These are phyloP conservation scores for Trypanosoma cruzi DNA, from an alignment of 208 protist species.

Conservation along the genomic window DNA sequence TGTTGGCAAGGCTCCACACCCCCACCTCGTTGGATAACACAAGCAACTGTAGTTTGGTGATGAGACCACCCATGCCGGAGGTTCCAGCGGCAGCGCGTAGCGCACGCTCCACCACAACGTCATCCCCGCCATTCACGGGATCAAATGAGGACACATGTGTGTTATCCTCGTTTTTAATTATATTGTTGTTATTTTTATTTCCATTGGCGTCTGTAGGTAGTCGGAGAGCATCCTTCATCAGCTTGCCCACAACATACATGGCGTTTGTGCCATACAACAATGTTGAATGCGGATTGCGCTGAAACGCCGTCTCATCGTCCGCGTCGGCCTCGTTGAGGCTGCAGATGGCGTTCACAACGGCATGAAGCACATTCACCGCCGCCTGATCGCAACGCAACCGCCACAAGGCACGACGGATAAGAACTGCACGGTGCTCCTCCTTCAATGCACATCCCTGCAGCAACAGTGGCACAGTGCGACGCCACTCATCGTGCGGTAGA, in stretches of 20 bases:
- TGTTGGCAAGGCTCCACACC: slow-evolving; percentile 68
- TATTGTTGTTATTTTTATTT: slow-evolving; percentile 5
- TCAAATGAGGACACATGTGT: not conserved
- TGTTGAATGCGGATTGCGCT: slow-evolving; percentile 48
- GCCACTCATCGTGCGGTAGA: slow-evolving; percentile 64
- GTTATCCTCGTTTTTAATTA: not conserved
- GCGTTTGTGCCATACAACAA: slow-evolving; percentile 45
- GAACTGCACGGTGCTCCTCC: slow-evolving; percentile 35
- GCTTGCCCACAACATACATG: slow-evolving; percentile 53
- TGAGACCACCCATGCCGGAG: slow-evolving; percentile 42
- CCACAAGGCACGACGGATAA: slow-evolving; percentile 34
- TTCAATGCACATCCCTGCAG: slow-evolving; percentile 25
- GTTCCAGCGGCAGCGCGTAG: slow-evolving; percentile 41
- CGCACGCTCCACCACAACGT: slow-evolving; percentile 46
- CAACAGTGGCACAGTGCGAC: slow-evolving; percentile 49
- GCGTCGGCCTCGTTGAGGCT: slow-evolving; percentile 40
- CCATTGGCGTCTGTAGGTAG: slow-evolving; percentile 17
- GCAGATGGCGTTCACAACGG: slow-evolving; percentile 47
- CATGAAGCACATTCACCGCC: slow-evolving; percentile 56
- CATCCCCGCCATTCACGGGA: not conserved
- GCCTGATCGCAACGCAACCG: slow-evolving; percentile 50
- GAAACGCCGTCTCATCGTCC: slow-evolving; percentile 79
- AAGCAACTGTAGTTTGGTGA: slow-evolving; percentile 61
- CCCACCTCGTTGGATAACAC: slow-evolving; percentile 66
- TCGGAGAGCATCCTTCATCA: slow-evolving; percentile 74